A percentile compares a stretch with the other conserved stretches of the same genome.
Evolutionary conservation across 495 filamentous ascomycete species (phyloP).

Genomic region (Xylona heveae): DNA sequence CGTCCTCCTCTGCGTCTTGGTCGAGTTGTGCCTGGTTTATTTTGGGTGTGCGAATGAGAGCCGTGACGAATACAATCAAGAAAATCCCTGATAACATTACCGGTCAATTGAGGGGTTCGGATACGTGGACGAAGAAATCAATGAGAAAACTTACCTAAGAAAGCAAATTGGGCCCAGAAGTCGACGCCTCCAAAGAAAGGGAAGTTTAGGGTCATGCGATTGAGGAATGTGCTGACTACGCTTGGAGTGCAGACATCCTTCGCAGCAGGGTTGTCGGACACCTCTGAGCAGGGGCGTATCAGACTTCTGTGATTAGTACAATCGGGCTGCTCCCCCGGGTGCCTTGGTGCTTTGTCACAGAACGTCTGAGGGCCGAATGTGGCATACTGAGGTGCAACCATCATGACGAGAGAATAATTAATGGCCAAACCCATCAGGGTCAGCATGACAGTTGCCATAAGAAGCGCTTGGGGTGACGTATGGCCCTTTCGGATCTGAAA

Average conservation of each 20-base stretch:
- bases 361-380: conserved; percentile 90
- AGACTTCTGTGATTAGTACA: conserved; percentile 51
- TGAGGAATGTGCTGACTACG: conserved; percentile 77
- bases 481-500: conserved; percentile 79
- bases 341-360: conserved; percentile 40
- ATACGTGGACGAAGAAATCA: conserved; percentile 3
- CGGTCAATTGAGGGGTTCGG: no score
- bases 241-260: conserved; percentile 71
- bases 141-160: conserved; percentile 34
- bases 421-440: conserved; percentile 73
- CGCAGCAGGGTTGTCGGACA: conserved; percentile 34
- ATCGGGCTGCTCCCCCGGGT: conserved; percentile 44
- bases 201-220: conserved; percentile 85
- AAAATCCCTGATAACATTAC: conserved; percentile 30
- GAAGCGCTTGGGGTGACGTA: conserved; percentile 79
- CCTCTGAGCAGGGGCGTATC: conserved; percentile 64
- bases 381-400: conserved; percentile 84
- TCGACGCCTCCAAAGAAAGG: conserved; percentile 84
- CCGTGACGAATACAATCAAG: conserved; percentile 49
- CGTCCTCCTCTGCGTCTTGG: conserved; percentile 79
- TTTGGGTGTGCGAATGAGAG: conserved; percentile 59
- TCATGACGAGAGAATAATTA: conserved; percentile 79
- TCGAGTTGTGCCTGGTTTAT: conserved; percentile 54
- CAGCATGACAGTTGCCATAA: conserved; percentile 76
- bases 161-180: conserved; percentile 91